Evolutionary conservation across 2,329 filamentous ascomycete genomes (phyloP), one percentile per base, ranked within the genome.

Genomic region (Paraphaeosphaeria minitans): DNA sequence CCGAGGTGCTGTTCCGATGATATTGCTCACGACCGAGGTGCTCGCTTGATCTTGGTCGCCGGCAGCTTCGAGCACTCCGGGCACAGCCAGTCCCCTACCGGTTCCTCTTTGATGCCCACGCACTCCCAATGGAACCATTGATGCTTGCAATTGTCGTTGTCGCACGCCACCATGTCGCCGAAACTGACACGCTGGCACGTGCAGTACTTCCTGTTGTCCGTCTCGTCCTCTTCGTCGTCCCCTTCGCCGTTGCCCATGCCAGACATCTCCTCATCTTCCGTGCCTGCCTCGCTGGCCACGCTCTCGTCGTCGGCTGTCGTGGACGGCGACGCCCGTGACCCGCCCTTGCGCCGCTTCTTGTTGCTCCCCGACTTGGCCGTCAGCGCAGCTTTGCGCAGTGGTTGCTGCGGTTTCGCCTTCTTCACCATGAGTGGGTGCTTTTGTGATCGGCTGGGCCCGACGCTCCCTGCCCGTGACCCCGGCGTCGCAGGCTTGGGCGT

Each of bases 61-160:
- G 76, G 76, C 67, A 79, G 74, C 62, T 71, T 75, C 59, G 68
- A 69, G 65, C 73, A 74, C 57, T 77, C 70, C 5, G 80, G 79
- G 71, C 81, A 83, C 41, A 83, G 72, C 81, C 81, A 83, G 61
- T 83, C 80, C 14, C 81, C 81, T 56, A 77, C 73, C 4, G 81
- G 81, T 70, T 82, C 80, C 66, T 80, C 76, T 61, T 80, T 81
- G 61, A 83, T 77, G 29, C 79, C 79, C 51, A 83, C 80, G 61
- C 81, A 83, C 59, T 78, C 87, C 89, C 91, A 95, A 78, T 95
- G 91, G 75, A 95, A 95, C 91, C 91, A 95, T 78, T 95, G 91
- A 71, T 86, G 91, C 48, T 88, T 87, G 77, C 91, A 95, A 65
- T 88, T 84, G 58, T 90, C 87, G 75, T 94, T 94, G 80, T 95